These are phyloP conservation scores for Rhizopogon salebrosus DNA, from an alignment of 768 basidiomycete genomes.

Conservation along the genomic window DNA sequence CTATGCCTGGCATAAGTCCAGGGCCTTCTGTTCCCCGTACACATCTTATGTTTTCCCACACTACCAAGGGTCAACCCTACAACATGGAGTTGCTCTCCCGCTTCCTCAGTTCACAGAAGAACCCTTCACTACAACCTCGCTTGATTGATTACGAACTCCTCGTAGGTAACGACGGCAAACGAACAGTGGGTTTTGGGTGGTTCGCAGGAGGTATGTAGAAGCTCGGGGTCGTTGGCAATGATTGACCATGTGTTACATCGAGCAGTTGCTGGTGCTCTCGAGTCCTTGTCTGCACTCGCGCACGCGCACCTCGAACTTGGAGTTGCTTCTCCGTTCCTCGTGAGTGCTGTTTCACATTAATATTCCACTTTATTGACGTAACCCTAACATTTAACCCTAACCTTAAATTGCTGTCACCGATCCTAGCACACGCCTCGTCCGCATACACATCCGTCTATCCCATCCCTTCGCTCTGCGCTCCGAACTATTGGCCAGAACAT, in stretches of 20 bases:
- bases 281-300: slow-evolving; percentile 74
- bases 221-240: neutral
- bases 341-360: slow-evolving; percentile 30
- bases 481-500: slow-evolving; percentile 55
- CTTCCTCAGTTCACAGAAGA: slow-evolving; percentile 40
- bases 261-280: slow-evolving; percentile 78
- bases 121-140: slow-evolving; percentile 31
- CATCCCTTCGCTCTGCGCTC: slow-evolving; percentile 47
- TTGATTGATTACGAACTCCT: slow-evolving; percentile 87
- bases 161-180: slow-evolving; percentile 53
- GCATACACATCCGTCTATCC: slow-evolving; percentile 61
- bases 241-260: neutral
- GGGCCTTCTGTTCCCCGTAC: slow-evolving; percentile 43
- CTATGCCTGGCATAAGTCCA: slow-evolving; percentile 4
- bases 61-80: slow-evolving; percentile 81
- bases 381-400: neutral
- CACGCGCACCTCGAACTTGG: slow-evolving; percentile 76
- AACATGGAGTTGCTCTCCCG: slow-evolving; percentile 74
- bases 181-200: slow-evolving; percentile 89
- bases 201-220: slow-evolving; percentile 73
- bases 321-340: slow-evolving; percentile 78
- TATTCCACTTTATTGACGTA: neutral
- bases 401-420: neutral
- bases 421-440: slow-evolving; percentile 69
- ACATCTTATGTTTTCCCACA: slow-evolving; percentile 91